Evolutionary conservation across 495 filamentous ascomycete species (phyloP), one percentile per base, ranked within the genome.

Genomic region (Penicillium angulare): DNA sequence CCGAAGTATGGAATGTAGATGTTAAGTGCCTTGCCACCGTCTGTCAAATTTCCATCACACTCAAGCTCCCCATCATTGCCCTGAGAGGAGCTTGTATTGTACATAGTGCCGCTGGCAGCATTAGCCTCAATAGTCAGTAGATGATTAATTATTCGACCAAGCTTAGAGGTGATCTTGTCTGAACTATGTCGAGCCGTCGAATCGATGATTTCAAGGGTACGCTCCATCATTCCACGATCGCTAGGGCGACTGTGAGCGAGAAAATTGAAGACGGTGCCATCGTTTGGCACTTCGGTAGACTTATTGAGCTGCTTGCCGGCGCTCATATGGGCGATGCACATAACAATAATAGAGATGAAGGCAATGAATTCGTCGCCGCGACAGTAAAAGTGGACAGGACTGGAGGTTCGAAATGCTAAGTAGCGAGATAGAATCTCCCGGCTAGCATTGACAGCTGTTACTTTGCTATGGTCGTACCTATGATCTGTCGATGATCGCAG

Each of bases 301-400:
- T 41, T 18, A 10, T n/a, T 18, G 22, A 22, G 15, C 16, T 66
- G 49, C 6, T 47, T 57, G 26, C 59, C 61, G 12, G 60, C 59
- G 31, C 66, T 56, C 12, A 69, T 52, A 36, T 69, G 56, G 1
- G 57, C 55, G 21, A 67, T 40, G 8, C 60, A 60, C 20, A 69
- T 26, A 13, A 76, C 55, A 18, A 71, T 64, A 5, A 78, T 67
- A 1, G 72, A 68, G 2, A 74, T 73, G 50, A 80, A 78, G 9
- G 65, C 76, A 35, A 76, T 65, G 42, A 77, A 82, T 41, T 83
- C 79, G 9, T 71, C 54, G 7, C 74, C 61, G 42, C 79, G 76
- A 60, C 78, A 81, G 51, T 69, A 67, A 48, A 69, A 68, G 12
- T 64, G 49, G 3, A 47, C 53, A 2, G 47, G 39, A 18, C 52